A percentile compares a stretch with the other conserved stretches of the same genome.
These are phyloP conservation scores for Diospyros kaki DNA, from an alignment of 148 eudicot genomes.

Conservation along the genomic window DNA sequence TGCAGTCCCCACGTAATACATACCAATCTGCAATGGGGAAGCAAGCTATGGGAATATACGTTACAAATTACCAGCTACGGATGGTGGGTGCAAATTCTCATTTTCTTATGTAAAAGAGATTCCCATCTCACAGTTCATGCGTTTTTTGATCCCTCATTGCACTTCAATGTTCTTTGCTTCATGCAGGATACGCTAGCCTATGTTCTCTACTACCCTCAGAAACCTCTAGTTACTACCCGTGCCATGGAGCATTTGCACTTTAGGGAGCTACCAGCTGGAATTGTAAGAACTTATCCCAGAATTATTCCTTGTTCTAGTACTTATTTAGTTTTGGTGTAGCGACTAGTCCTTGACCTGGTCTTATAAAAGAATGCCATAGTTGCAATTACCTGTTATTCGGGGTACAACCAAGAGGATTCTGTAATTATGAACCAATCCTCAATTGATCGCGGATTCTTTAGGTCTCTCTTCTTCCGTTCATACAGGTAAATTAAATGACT, in stretches of 20 bases:
- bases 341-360: constrained; percentile 8
- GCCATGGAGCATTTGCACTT: constrained; percentile 98
- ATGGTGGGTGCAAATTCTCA: constrained; percentile 38
- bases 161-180: not conserved
- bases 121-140: no score
- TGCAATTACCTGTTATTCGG: constrained; percentile 90
- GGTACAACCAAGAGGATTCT: constrained; percentile 96
- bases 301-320: not conserved
- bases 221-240: constrained; percentile 95
- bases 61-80: constrained; percentile 90
- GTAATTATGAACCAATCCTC: constrained; percentile 97
- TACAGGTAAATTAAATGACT: constrained; percentile 41
- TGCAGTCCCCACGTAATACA: constrained; percentile 95
- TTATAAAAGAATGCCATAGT: constrained; percentile 72
- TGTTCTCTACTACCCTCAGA: constrained; percentile 93
- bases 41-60: constrained; percentile 99
- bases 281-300: constrained; percentile 27
- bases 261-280: constrained; percentile 95
- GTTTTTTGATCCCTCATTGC: not conserved
- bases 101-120: no score
- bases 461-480: constrained; percentile 91
- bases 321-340: not conserved
- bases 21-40: constrained; percentile 99
- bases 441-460: constrained; percentile 88
- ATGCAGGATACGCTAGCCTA: constrained; percentile 78